Percentiles rank a stretch among this genome's conserved stretches.
Evolutionary conservation across 176 grass and related monocot genomes (phyloP).

Genomic region (Ensete ventricosum): DNA sequence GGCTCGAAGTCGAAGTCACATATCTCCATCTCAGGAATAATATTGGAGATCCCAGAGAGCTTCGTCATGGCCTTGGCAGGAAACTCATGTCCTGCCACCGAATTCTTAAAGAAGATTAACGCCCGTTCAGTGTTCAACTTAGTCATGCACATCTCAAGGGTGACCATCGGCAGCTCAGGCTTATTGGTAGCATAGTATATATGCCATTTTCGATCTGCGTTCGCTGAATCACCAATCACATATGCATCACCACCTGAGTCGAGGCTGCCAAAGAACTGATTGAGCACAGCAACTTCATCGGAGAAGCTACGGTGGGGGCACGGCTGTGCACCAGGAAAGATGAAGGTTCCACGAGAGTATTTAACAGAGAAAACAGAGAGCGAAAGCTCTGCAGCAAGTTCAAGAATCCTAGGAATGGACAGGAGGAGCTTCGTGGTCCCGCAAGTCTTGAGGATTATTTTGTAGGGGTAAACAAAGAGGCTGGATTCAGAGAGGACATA

Average conservation of each 20-base stretch:
- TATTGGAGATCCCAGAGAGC: slow-evolving; percentile 52
- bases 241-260: slow-evolving; percentile 55
- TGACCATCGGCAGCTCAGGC: slow-evolving; percentile 52
- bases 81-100: slow-evolving; percentile 28
- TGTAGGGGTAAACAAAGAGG: slow-evolving; percentile 57
- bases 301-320: slow-evolving; percentile 75
- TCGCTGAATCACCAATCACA: slow-evolving; percentile 52
- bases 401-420: slow-evolving; percentile 59
- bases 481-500: slow-evolving; percentile 75
- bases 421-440: slow-evolving; percentile 71
- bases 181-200: slow-evolving; percentile 55
- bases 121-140: slow-evolving; percentile 48
- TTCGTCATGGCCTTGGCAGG: slow-evolving; percentile 65
- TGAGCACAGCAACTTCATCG: slow-evolving; percentile 46
- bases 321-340: slow-evolving; percentile 58
- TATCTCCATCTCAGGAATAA: slow-evolving; percentile 68
- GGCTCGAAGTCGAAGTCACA: slow-evolving; percentile 71
- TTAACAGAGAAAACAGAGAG: slow-evolving; percentile 51
- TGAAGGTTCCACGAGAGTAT: slow-evolving; percentile 69
- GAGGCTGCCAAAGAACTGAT: slow-evolving; percentile 41
- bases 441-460: slow-evolving; percentile 72
- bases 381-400: slow-evolving; percentile 62
- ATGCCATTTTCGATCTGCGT: slow-evolving; percentile 56
- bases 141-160: slow-evolving; percentile 87
- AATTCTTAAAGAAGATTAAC: slow-evolving; percentile 62